phyloP scores from a whole-genome alignment of 768 basidiomycete species.

The Lactarius hatsudake region DNA sequence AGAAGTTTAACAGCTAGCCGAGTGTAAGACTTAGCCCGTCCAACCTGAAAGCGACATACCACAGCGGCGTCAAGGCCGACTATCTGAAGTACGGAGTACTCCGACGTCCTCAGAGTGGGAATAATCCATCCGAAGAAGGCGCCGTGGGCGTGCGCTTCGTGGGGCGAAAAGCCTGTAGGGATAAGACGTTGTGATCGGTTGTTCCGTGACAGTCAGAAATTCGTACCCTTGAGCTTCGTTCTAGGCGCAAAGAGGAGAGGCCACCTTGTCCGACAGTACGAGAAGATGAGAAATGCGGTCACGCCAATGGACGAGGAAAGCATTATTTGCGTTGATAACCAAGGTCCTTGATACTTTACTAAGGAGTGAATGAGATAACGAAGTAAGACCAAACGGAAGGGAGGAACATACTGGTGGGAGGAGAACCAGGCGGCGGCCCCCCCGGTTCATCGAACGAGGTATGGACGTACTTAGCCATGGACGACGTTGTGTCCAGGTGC shows the following conservation, averaged over 20 bases:
- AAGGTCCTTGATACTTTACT: conserved; percentile 89
- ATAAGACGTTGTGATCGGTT: conserved; percentile 14
- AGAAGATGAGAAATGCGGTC: conserved; percentile 81
- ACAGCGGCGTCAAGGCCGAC: conserved; percentile 97
- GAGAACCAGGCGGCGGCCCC: conserved; percentile 57
- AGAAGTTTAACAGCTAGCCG: conserved; percentile 85
- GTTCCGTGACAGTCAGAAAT: neutral
- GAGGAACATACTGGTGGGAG: conserved; percentile 54
- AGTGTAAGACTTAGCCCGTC: neutral
- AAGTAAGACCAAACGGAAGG: conserved; percentile 4
- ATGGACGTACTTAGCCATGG: neutral
- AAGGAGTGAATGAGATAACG: conserved; percentile 21
- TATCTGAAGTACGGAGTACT: conserved; percentile 92
- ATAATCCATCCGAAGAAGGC: conserved; percentile 96
- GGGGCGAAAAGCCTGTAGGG: conserved; percentile 79
- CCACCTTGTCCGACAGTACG: conserved; percentile 83
- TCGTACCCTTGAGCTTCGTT: conserved; percentile 87
- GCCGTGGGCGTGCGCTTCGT: conserved; percentile 83
- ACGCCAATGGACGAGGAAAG: conserved; percentile 79
- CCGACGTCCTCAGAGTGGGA: conserved; percentile 86
- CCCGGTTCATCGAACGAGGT: conserved; percentile 37
- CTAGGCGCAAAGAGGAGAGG: conserved; percentile 88
- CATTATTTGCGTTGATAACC: conserved; percentile 88
- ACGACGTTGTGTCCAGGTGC: neutral
- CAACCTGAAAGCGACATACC: conserved; percentile 46